phyloP scores from a whole-genome alignment of 116 monocot genomes.

The Zostera marina region DNA sequence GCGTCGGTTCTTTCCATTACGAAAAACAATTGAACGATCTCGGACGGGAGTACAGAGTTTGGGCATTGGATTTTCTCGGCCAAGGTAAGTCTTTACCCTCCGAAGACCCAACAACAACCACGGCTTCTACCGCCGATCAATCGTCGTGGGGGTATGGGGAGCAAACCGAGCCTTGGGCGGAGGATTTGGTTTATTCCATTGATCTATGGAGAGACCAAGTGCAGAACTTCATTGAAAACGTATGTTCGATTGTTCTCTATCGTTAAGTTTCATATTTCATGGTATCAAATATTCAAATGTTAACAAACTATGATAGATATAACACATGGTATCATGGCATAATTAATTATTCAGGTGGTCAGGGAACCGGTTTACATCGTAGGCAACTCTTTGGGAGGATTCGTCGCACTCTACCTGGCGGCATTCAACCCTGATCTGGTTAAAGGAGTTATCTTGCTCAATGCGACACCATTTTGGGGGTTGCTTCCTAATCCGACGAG shows the following conservation, averaged over 20 bases:
- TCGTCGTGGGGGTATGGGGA: constrained; percentile 82
- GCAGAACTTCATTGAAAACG: constrained; percentile 77
- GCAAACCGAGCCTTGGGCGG: constrained; percentile 73
- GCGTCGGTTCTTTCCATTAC: constrained; percentile 86
- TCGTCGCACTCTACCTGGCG: constrained; percentile 65
- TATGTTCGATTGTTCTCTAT: constrained; percentile 7
- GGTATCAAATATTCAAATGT: neutral
- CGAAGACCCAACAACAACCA: constrained; percentile 85
- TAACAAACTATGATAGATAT: neutral
- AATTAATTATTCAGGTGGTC: constrained; percentile 69
- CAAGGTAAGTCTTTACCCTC: constrained; percentile 81
- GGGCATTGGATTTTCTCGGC: constrained; percentile 89
- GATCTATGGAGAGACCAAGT: constrained; percentile 94
- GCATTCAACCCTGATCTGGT: constrained; percentile 61
- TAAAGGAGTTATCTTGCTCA: constrained; percentile 79
- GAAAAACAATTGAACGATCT: constrained; percentile 95
- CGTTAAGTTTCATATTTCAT: neutral
- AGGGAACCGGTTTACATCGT: constrained; percentile 89
- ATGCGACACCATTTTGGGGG: constrained; percentile 99
- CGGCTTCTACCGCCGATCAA: no score
- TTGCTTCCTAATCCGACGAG: constrained; percentile 70
- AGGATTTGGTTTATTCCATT: constrained; percentile 65
- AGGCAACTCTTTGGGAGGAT: constrained; percentile 95
- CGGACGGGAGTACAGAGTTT: constrained; percentile 75
- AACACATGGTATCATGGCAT: neutral